phyloP scores from a whole-genome alignment of 1,139 yeast species.

The Saccharomyces hybrid region DNA sequence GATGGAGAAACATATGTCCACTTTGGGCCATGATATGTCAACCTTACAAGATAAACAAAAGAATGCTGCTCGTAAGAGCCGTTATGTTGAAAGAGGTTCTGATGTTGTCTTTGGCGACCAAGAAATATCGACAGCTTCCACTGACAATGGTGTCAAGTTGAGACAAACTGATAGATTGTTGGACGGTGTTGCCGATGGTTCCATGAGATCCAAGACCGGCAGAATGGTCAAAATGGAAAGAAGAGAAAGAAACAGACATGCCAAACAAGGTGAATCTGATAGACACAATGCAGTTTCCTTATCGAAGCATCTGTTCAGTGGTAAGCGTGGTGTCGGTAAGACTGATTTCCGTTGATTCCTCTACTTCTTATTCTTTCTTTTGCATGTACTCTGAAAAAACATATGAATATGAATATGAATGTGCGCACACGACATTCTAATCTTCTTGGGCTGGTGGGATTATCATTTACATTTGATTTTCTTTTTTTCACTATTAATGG shows the following conservation, averaged over 20 bases:
- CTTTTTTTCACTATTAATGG: background rate
- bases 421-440: background rate
- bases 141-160: constrained; percentile 36
- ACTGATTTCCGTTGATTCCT: constrained; percentile 46
- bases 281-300: constrained; percentile 77
- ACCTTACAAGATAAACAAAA: constrained; percentile 48
- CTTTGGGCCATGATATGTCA: constrained; percentile 80
- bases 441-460: background rate
- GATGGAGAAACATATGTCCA: constrained; percentile 84
- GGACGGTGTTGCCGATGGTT: constrained; percentile 81
- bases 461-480: background rate
- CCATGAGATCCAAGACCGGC: constrained; percentile 78
- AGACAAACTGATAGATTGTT: constrained; percentile 74
- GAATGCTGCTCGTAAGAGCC: constrained; percentile 36
- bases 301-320: constrained; percentile 92
- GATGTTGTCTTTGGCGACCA: constrained; percentile 56
- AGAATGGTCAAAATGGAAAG: constrained; percentile 83
- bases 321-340: constrained; percentile 92
- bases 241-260: constrained; percentile 87
- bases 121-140: constrained; percentile 27
- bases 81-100: constrained; percentile 54
- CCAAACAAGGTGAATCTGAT: constrained; percentile 94
- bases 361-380: constrained; percentile 1
- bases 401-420: background rate
- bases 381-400: background rate